A percentile compares a stretch with the other conserved stretches of the same genome.
These are phyloP conservation scores for Neurospora sp. DNA, from an alignment of 495 filamentous ascomycete genomes.

Conservation along the genomic window DNA sequence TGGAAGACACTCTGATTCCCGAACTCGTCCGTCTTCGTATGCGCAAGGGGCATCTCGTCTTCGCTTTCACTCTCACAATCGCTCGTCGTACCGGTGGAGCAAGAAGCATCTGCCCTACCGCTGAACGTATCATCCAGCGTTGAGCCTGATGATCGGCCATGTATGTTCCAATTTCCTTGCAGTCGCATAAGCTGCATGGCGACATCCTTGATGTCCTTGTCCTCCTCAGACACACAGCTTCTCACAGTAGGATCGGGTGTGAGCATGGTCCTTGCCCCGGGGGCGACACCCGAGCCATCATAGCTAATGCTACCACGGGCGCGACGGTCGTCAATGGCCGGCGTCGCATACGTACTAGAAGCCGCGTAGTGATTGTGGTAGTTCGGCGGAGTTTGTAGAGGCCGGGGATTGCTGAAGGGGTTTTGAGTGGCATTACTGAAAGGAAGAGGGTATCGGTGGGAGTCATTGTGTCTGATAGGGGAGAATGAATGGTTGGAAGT, in stretches of 20 bases:
- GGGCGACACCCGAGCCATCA: slow-evolving; percentile 19
- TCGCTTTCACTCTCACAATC: slow-evolving; percentile 71
- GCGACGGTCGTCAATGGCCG: slow-evolving; percentile 51
- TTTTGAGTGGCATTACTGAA: slow-evolving; percentile 63
- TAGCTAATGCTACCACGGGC: slow-evolving; percentile 53
- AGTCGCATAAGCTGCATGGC: slow-evolving; percentile 92
- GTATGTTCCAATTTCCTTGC: slow-evolving; percentile 81
- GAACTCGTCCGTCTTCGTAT: slow-evolving; percentile 48
- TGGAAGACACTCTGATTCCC: slow-evolving; percentile 38
- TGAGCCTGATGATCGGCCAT: slow-evolving; percentile 84
- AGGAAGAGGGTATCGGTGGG: slow-evolving; percentile 49
- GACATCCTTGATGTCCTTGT: slow-evolving; percentile 97
- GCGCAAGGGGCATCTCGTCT: slow-evolving; percentile 52
- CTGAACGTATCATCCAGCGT: slow-evolving; percentile 88
- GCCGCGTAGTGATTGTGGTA: slow-evolving; percentile 45
- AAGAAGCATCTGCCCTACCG: slow-evolving; percentile 73
- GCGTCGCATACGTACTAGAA: slow-evolving; percentile 40
- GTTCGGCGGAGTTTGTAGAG: slow-evolving; percentile 69
- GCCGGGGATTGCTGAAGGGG: slow-evolving; percentile 58
- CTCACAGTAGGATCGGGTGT: slow-evolving; percentile 91
- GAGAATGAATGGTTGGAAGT: slow-evolving; percentile 88
- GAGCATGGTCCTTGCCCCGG: slow-evolving; percentile 54
- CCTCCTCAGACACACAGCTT: slow-evolving; percentile 93
- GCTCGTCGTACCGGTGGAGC: slow-evolving; percentile 72
- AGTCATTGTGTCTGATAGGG: slow-evolving; percentile 64